phyloP scores from a whole-genome alignment of 805 yeast species.

The Starmerella gropengiesseri region DNA sequence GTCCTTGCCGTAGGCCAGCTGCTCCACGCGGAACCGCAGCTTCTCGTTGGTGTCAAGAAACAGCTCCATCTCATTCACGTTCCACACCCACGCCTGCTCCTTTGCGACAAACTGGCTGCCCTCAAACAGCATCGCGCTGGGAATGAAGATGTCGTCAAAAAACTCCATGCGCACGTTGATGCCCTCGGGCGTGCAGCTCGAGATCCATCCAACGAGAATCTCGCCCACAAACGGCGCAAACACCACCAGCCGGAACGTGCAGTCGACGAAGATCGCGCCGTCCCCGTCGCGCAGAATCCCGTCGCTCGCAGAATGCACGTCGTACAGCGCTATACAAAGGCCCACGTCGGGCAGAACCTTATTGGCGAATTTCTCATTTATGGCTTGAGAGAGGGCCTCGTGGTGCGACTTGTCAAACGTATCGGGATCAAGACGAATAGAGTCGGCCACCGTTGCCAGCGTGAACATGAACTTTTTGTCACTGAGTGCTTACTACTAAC shows the following conservation, averaged over 20 bases:
- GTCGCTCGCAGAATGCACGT: slow-evolving; percentile 67
- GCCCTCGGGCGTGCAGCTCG: slow-evolving; percentile 79
- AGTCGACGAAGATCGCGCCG: slow-evolving; percentile 70
- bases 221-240: slow-evolving; percentile 96
- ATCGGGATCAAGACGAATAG: slow-evolving; percentile 81
- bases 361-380: slow-evolving; percentile 76
- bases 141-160: slow-evolving; percentile 86
- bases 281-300: slow-evolving; percentile 90
- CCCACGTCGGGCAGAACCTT: slow-evolving; percentile 78
- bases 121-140: slow-evolving; percentile 72
- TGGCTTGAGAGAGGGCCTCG: slow-evolving; percentile 64
- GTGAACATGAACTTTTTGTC: slow-evolving; percentile 70
- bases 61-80: slow-evolving; percentile 55
- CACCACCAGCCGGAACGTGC: slow-evolving; percentile 61
- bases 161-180: slow-evolving; percentile 73
- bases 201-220: slow-evolving; percentile 82
- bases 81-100: slow-evolving; percentile 97
- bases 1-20: slow-evolving; percentile 64
- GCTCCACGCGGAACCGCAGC: slow-evolving; percentile 83
- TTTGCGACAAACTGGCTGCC: slow-evolving; percentile 49
- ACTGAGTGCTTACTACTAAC: not conserved
- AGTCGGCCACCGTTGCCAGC: slow-evolving; percentile 66
- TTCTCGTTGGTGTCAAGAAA: slow-evolving; percentile 85
- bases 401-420: slow-evolving; percentile 62
- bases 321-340: slow-evolving; percentile 75